phyloP scores from a whole-genome alignment of 495 filamentous ascomycete species.

The Tirmania nivea region DNA sequence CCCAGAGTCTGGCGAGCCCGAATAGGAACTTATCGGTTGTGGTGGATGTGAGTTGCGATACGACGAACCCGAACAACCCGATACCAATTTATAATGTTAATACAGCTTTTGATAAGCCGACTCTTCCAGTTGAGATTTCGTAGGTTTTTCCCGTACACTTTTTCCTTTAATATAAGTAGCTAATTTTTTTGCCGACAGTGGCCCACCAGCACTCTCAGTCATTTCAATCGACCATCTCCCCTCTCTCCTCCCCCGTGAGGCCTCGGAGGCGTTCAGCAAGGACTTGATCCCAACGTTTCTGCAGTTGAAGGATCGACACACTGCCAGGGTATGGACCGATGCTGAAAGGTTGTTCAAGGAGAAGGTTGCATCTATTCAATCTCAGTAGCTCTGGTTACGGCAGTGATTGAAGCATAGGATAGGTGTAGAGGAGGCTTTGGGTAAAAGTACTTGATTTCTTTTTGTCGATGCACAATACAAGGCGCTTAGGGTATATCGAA shows the following conservation, averaged over 20 bases:
- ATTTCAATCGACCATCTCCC: constrained; percentile 87
- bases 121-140: constrained; percentile 41
- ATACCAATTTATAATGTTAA: constrained; percentile 69
- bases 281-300: constrained; percentile 61
- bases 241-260: constrained; percentile 64
- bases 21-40: constrained; percentile 61
- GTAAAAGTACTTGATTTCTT: too few species aligned
- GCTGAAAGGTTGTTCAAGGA: constrained; percentile 69
- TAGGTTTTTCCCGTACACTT: neutral
- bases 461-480: too few species aligned
- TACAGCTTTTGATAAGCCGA: constrained; percentile 68
- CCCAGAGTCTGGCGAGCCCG: constrained; percentile 42
- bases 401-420: too few species aligned
- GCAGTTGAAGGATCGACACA: constrained; percentile 51
- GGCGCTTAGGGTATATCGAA: too few species aligned
- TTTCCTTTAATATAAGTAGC: neutral
- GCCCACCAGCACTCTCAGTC: constrained; percentile 42
- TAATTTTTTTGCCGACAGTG: constrained; percentile 11
- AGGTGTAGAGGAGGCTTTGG: too few species aligned
- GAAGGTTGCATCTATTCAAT: constrained; percentile 33
- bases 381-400: too few species aligned
- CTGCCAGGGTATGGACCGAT: constrained; percentile 54
- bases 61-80: constrained; percentile 52
- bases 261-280: constrained; percentile 65
- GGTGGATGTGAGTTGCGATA: constrained; percentile 67